Evolutionary conservation across 1,284 basidiomycete genomes (phyloP).

Genomic region (Gomphus bonarii): DNA sequence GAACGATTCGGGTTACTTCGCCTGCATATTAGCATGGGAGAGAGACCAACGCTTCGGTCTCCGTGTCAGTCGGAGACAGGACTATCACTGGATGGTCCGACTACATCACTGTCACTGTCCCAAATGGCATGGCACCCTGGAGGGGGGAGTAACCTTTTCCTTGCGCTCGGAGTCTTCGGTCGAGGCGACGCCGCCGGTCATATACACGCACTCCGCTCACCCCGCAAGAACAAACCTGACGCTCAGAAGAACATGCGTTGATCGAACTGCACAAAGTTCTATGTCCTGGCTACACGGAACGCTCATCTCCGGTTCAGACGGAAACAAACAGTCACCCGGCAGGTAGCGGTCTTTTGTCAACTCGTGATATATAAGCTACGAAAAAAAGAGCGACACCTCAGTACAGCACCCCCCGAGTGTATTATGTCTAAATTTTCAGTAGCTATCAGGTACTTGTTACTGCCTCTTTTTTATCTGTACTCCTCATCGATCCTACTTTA

Average conservation of each 20-base stretch:
- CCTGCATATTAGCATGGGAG: background rate
- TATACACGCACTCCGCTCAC: background rate
- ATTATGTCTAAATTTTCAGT: slow-evolving; percentile 4
- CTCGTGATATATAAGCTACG: background rate
- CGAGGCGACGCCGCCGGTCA: background rate
- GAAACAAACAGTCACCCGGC: background rate
- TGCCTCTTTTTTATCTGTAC: background rate
- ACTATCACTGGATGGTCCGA: background rate
- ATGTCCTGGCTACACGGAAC: background rate
- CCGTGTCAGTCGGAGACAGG: background rate
- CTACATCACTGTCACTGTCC: too few species aligned
- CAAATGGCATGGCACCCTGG: too few species aligned
- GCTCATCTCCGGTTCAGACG: background rate
- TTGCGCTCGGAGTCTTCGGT: too few species aligned
- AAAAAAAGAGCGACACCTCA: background rate
- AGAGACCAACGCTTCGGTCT: background rate
- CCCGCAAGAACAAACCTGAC: background rate
- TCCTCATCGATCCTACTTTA: background rate
- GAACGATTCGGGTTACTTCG: background rate
- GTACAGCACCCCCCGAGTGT: background rate
- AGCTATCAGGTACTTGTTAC: background rate
- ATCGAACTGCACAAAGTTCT: background rate
- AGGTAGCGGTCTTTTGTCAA: background rate
- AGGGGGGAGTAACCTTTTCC: too few species aligned
- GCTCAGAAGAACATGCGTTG: too few species aligned